A percentile compares a stretch with the other conserved stretches of the same genome.
phyloP scores from a whole-genome alignment of 225 moss, liverwort and hornwort species.

The Thuidium tamariscinum region DNA sequence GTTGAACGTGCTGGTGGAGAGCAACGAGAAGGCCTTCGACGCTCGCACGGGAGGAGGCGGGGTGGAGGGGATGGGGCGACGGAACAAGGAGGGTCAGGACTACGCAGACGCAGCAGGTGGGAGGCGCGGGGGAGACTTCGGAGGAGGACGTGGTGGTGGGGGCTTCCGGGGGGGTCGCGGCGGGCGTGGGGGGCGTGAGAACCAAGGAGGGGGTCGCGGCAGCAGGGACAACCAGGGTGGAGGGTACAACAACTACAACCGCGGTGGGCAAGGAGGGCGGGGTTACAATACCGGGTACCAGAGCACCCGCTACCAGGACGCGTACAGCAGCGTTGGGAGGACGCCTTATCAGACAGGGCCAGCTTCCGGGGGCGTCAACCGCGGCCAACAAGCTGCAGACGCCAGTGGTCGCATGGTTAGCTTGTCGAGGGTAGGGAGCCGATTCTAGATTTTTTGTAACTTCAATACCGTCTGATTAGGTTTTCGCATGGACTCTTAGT shows the following conservation, averaged over 20 bases:
- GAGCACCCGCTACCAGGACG: constrained; percentile 97
- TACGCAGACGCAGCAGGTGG: constrained; percentile 71
- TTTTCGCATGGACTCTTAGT: not conserved
- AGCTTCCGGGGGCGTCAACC: constrained; percentile 56
- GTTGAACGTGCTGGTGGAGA: constrained; percentile 78
- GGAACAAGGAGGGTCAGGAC: constrained; percentile 45
- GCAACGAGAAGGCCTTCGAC: constrained; percentile 91
- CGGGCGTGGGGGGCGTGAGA: constrained; percentile 33
- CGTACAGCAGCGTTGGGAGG: constrained; percentile 85
- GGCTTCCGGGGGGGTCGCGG: constrained; percentile 35
- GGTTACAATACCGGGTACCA: constrained; percentile 68
- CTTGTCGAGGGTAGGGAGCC: constrained; percentile 41
- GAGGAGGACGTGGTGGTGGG: constrained; percentile 36
- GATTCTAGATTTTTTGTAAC: constrained; percentile 15
- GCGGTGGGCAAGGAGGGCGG: constrained; percentile 57
- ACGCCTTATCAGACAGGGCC: constrained; percentile 86
- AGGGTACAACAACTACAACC: constrained; percentile 50
- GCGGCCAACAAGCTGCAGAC: constrained; percentile 58
- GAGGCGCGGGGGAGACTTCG: constrained; percentile 53
- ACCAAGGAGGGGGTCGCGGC: constrained; percentile 23
- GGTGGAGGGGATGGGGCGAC: constrained; percentile 60
- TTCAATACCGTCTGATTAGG: not conserved
- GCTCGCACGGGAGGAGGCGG: constrained; percentile 75
- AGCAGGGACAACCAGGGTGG: constrained; percentile 31
- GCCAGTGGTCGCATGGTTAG: constrained; percentile 94